A percentile compares a stretch with the other conserved stretches of the same genome.
Conservation (phyloP, 2,329 filamentous ascomycete species). For the Clarireedia paspali region DNA sequence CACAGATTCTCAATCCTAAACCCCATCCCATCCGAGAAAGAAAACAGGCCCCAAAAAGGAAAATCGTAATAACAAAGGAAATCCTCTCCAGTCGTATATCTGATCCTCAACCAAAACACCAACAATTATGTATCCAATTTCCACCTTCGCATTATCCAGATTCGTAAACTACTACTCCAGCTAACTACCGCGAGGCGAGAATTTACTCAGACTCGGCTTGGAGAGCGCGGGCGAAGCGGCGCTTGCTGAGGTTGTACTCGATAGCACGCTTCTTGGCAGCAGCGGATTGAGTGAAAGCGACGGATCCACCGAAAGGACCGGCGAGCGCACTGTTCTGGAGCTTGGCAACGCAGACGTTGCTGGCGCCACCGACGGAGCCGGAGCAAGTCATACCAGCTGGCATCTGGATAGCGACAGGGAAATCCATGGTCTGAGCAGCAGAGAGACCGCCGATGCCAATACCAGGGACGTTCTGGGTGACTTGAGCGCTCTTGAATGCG, state of each 20-base stretch:
- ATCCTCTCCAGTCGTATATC: not conserved
- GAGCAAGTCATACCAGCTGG: slow-evolving; percentile 60
- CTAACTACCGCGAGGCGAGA: not conserved
- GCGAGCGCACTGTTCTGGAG: slow-evolving; percentile 54
- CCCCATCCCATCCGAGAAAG: not conserved
- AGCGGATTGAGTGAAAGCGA: slow-evolving; percentile 54
- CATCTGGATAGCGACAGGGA: slow-evolving; percentile 58
- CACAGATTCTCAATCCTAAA: not conserved
- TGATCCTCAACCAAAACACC: not conserved
- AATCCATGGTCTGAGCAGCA: slow-evolving; percentile 52
- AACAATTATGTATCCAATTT: not conserved
- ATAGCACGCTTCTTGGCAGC: slow-evolving; percentile 54
- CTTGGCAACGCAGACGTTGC: slow-evolving; percentile 58
- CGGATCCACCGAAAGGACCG: slow-evolving; percentile 60
- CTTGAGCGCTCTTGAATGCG: slow-evolving; percentile 52
- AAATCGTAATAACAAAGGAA: not conserved
- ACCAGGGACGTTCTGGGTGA: slow-evolving; percentile 56
- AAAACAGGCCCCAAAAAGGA: not conserved
- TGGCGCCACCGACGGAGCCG: slow-evolving; percentile 48
- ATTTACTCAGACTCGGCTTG: slow-evolving; percentile 16
- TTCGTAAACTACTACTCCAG: not conserved
- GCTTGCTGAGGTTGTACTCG: slow-evolving; percentile 38
- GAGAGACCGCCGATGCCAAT: slow-evolving; percentile 41
- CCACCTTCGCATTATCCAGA: not conserved
- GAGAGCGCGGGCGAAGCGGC: slow-evolving; percentile 28